Evolutionary conservation across 768 basidiomycete genomes (phyloP).

Genomic region (Lyophyllum atratum): DNA sequence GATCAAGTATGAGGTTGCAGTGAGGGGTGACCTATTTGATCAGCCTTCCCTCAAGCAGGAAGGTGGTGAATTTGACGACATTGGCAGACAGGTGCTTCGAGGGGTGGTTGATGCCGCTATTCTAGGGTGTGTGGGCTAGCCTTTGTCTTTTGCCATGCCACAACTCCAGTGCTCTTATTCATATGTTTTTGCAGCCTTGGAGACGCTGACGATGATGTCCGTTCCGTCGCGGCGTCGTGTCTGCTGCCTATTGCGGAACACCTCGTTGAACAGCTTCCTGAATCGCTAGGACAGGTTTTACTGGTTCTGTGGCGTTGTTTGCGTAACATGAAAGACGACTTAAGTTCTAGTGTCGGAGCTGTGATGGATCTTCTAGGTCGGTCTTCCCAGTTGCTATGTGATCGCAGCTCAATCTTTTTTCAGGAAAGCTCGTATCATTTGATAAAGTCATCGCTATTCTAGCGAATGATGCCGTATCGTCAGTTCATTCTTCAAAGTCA

Average conservation of each 20-base stretch:
- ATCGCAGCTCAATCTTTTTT: not conserved
- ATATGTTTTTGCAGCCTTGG: slow-evolving; percentile 56
- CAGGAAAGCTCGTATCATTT: slow-evolving; percentile 83
- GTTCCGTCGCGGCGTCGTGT: slow-evolving; percentile 92
- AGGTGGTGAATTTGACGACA: slow-evolving; percentile 36
- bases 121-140: slow-evolving; percentile 65
- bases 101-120: slow-evolving; percentile 91
- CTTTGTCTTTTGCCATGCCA: not conserved
- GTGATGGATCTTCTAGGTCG: slow-evolving; percentile 97
- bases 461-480: slow-evolving; percentile 71
- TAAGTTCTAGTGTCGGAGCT: slow-evolving; percentile 93
- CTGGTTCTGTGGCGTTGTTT: slow-evolving; percentile 90
- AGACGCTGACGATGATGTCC: slow-evolving; percentile 94
- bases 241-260: slow-evolving; percentile 84
- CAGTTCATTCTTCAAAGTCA: slow-evolving; percentile 31
- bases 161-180: not conserved
- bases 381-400: slow-evolving; percentile 14
- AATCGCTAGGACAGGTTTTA: slow-evolving; percentile 72
- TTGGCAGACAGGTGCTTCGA: slow-evolving; percentile 60
- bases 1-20: slow-evolving; percentile 97
- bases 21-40: slow-evolving; percentile 81
- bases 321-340: slow-evolving; percentile 91
- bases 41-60: slow-evolving; percentile 35
- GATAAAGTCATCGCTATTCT: slow-evolving; percentile 77
- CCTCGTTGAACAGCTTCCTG: slow-evolving; percentile 74